Evolutionary conservation across 78 protist genomes (phyloP).

Genomic region (Speleostelium caveatum): DNA sequence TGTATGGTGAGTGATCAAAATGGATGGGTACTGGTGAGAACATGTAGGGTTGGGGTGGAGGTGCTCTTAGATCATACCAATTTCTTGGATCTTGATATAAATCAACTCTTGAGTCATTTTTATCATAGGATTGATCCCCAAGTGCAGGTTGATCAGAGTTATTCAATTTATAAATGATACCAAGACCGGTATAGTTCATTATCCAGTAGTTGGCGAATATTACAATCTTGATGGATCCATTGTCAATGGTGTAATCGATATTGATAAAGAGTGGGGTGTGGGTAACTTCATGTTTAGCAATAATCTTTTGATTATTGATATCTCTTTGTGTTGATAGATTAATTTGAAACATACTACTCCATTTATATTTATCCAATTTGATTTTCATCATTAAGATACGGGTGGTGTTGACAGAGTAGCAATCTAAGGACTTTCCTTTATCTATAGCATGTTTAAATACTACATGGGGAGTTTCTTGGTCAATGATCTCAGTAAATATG

Average conservation of each 20-base stretch:
- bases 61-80: constrained; percentile 24
- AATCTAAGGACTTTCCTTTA: neutral
- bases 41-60: constrained; percentile 20
- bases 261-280: neutral
- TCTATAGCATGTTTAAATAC: neutral
- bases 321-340: constrained; percentile 22
- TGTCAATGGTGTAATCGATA: neutral
- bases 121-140: neutral
- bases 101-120: neutral
- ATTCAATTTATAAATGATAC: constrained; percentile 1
- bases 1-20: neutral
- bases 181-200: constrained; percentile 39
- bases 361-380: neutral
- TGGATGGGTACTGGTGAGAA: constrained; percentile 23
- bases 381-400: constrained; percentile 3
- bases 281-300: no score
- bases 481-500: neutral
- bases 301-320: constrained; percentile 39
- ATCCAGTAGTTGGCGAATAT: constrained; percentile 27
- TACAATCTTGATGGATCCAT: constrained; percentile 10
- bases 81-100: constrained; percentile 21
- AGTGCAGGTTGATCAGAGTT: neutral
- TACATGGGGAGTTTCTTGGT: constrained; percentile 6
- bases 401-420: constrained; percentile 5
- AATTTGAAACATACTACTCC: constrained; percentile 44